Conservation (phyloP, 2,329 filamentous ascomycete genomes). For the Penicillium digitatum region DNA sequence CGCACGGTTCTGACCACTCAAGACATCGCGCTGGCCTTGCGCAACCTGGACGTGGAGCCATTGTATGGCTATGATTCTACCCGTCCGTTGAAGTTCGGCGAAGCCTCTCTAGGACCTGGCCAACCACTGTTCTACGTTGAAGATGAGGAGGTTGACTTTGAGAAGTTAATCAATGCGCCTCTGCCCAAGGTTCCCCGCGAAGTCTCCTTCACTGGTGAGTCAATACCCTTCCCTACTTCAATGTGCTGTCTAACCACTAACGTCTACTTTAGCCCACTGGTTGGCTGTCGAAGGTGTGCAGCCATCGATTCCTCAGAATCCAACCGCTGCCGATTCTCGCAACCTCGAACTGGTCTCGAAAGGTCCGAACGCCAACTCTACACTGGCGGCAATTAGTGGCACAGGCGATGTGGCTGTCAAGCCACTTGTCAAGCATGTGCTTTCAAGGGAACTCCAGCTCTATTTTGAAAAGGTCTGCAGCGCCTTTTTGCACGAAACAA, state of each 20-base stretch:
- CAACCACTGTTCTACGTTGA: conserved; percentile 97
- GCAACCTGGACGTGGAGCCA: conserved; percentile 85
- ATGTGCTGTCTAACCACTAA: conserved; percentile 9
- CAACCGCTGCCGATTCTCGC: conserved; percentile 76
- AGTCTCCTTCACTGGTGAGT: conserved; percentile 79
- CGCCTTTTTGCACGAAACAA: conserved; percentile 81
- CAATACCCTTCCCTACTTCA: neutral
- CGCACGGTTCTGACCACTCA: conserved; percentile 83
- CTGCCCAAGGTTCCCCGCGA: conserved; percentile 92
- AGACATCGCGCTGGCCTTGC: conserved; percentile 81
- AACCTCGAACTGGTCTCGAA: conserved; percentile 85
- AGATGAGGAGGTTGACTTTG: conserved; percentile 97
- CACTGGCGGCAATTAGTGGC: conserved; percentile 76
- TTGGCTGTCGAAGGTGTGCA: conserved; percentile 96
- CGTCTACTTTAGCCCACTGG: conserved; percentile 70
- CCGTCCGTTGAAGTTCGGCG: conserved; percentile 81
- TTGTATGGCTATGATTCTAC: conserved; percentile 95
- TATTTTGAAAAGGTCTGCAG: conserved; percentile 95
- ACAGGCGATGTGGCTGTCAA: conserved; percentile 80
- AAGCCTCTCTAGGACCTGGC: conserved; percentile 86
- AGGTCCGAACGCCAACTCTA: conserved; percentile 80
- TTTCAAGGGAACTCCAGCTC: conserved; percentile 91
- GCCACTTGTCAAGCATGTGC: conserved; percentile 89
- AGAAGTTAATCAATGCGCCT: conserved; percentile 96
- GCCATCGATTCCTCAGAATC: conserved; percentile 93